phyloP scores from a whole-genome alignment of 106 monocot species.

The Dioscorea alata region DNA sequence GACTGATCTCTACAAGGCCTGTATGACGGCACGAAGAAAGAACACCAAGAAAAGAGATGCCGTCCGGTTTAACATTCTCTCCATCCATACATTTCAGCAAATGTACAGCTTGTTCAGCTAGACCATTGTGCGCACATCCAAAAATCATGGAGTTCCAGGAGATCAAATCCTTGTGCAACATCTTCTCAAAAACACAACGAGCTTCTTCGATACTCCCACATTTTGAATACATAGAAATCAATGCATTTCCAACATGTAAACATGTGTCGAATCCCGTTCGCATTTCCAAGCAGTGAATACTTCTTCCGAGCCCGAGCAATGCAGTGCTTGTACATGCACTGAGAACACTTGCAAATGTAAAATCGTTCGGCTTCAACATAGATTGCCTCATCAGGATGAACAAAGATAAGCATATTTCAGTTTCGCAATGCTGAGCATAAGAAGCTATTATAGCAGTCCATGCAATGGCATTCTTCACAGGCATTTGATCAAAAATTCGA shows the following conservation, averaged over 20 bases:
- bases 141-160: conserved; percentile 63
- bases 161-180: conserved; percentile 34
- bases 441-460: conserved; percentile 47
- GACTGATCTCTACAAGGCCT: conserved; percentile 32
- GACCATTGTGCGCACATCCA: conserved; percentile 42
- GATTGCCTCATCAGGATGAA: conserved; percentile 27
- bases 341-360: conserved; percentile 44
- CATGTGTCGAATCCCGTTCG: conserved; percentile 30
- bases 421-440: conserved; percentile 32
- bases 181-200: conserved; percentile 21
- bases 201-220: conserved; percentile 43
- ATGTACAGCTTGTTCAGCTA: conserved; percentile 27
- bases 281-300: conserved; percentile 30
- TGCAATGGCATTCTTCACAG: conserved; percentile 23
- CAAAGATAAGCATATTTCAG: conserved; percentile 27
- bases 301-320: conserved; percentile 37
- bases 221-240: conserved; percentile 55
- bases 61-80: conserved; percentile 21
- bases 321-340: conserved; percentile 41
- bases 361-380: conserved; percentile 37
- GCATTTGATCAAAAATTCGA: conserved; percentile 29
- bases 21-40: conserved; percentile 54
- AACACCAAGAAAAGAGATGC: conserved; percentile 40
- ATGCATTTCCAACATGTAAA: conserved; percentile 39
- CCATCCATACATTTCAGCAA: conserved; percentile 34